Evolutionary conservation across 1,284 basidiomycete species (phyloP).

Genomic region (Cutaneotrichosporon sp.): DNA sequence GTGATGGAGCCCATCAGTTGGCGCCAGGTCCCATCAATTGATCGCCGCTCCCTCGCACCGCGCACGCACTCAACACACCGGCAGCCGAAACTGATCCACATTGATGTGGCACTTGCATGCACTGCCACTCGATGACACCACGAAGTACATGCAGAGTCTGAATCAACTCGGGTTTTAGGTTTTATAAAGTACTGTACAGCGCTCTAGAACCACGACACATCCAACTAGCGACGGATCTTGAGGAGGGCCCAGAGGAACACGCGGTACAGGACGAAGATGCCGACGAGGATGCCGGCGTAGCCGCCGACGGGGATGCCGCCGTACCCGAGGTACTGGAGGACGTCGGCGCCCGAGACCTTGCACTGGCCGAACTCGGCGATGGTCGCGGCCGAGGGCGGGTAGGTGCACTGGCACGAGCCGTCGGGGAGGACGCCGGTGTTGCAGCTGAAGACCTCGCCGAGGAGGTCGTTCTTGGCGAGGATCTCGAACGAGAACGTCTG

Average conservation of each 20-base stretch:
- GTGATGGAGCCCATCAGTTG: no score
- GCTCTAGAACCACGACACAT: no score
- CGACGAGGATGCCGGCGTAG: constrained; percentile 48
- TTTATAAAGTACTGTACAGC: no score
- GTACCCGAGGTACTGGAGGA: constrained; percentile 37
- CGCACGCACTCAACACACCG: no score
- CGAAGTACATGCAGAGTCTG: background rate
- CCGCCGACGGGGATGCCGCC: constrained; percentile 27
- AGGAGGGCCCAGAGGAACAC: constrained; percentile 39
- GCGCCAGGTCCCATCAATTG: background rate
- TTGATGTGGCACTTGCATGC: no score
- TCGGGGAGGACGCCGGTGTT: constrained; percentile 17
- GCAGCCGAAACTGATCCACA: no score
- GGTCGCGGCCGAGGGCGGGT: constrained; percentile 31
- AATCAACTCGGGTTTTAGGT: no score
- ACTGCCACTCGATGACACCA: no score
- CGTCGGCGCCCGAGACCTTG: constrained; percentile 37
- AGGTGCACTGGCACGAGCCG: constrained; percentile 19
- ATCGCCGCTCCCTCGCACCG: background rate
- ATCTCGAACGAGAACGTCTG: constrained; percentile 56
- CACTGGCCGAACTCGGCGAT: constrained; percentile 56
- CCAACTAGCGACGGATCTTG: background rate
- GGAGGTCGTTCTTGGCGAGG: constrained; percentile 59
- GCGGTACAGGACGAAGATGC: constrained; percentile 48
- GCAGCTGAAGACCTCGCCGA: constrained; percentile 59